Evolutionary conservation across 306 rosid genomes (phyloP), one percentile per base, ranked within the genome.

Genomic region (Dicorynia guianensis): DNA sequence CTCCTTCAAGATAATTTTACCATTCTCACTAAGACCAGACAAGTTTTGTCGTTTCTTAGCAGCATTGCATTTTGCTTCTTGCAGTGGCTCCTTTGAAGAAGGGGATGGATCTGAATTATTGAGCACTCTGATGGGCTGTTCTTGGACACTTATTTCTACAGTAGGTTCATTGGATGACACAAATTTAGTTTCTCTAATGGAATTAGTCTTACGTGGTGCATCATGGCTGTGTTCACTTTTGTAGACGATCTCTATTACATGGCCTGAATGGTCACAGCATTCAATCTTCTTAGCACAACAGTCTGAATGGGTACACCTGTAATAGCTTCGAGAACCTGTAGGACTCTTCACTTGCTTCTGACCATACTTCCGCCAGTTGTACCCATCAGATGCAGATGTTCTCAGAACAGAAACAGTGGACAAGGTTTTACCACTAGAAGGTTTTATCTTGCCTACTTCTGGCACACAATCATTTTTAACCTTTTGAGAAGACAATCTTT

Each of bases 261-360:
- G 81, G 59, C 96, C 97, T 11, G 75, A 83, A 76, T 88, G 85
- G 76, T 92, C 85, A 67, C 89, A 87, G 65, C 91, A 90, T 83
- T 94, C 98, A 67, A 94, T 89, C 85, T 94, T 94, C 88, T 94
- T 94, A 44, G 90, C 96, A 43, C 43, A 42, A 76, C 98, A 94
- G 63, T 83, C 91, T 12, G 89, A 83, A 84, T 76, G 84, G 54
- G 95, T 88, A 80, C 98, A 94, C 85, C 84, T 90, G 63, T 92
- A 94, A 85, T 94, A 94, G 85, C 98, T 90, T 67, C 98, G 89
- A 43, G 94, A 94, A 77, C 98, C 97, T 68, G 83, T 83, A 44
- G 98, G 93, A 85, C 96, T 90, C 90, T 94, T 94, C 57, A 94
- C 98, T 85, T 94, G 98, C 88, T 94, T 94, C 87, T 94, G 98